A percentile compares a stretch with the other conserved stretches of the same genome.
phyloP scores from a whole-genome alignment of 2,329 filamentous ascomycete genomes.

The Fusarium duplospermum region DNA sequence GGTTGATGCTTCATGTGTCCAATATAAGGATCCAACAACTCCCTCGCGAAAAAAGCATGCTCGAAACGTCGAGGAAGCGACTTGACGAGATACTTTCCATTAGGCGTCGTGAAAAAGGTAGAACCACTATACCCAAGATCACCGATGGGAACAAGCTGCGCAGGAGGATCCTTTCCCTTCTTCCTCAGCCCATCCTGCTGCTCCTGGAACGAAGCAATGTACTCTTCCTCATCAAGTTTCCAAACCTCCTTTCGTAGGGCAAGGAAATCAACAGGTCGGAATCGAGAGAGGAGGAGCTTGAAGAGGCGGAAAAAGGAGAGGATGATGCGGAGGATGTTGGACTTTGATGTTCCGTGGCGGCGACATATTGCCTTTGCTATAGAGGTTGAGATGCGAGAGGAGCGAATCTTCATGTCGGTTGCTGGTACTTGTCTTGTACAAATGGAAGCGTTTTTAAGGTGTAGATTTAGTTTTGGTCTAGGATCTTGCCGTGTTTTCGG shows the following conservation, averaged over 20 bases:
- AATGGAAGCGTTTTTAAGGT: not conserved
- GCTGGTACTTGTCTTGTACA: not conserved
- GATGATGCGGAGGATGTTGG: conserved; percentile 46
- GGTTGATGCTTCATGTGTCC: conserved; percentile 71
- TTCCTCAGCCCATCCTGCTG: conserved; percentile 12
- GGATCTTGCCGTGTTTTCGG: conserved; percentile 1
- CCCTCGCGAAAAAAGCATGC: conserved; percentile 75
- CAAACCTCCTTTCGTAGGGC: conserved; percentile 46
- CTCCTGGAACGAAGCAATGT: conserved; percentile 51
- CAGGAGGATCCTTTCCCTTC: conserved; percentile 46
- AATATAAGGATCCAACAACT: conserved; percentile 73
- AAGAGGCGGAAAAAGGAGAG: conserved; percentile 51
- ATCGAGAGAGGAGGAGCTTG: conserved; percentile 45
- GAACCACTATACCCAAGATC: conserved; percentile 81
- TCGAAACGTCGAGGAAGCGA: conserved; percentile 77
- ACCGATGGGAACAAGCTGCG: conserved; percentile 66
- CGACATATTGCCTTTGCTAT: conserved; percentile 66
- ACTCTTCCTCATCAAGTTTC: conserved; percentile 53
- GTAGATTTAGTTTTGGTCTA: conserved; percentile 4
- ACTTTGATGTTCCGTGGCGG: conserved; percentile 43
- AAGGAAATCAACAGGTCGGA: conserved; percentile 46
- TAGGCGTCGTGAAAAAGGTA: conserved; percentile 77
- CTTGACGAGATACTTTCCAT: conserved; percentile 77
- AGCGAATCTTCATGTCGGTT: conserved; percentile 47
- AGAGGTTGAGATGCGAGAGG: conserved; percentile 65